phyloP scores from a whole-genome alignment of 495 filamentous ascomycete species.

The Astrothelium subdiscretum region DNA sequence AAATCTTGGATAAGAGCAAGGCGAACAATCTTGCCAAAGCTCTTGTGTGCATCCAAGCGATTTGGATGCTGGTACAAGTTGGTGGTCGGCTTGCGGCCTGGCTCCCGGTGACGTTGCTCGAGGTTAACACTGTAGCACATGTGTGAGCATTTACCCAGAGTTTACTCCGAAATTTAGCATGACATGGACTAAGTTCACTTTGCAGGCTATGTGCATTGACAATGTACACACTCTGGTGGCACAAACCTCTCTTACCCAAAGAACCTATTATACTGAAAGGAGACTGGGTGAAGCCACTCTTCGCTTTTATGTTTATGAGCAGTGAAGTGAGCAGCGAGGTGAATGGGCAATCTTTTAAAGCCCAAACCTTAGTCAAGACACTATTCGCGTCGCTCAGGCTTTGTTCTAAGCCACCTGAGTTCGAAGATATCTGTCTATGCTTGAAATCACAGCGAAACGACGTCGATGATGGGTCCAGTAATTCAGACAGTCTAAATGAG shows the following conservation, averaged over 20 bases:
- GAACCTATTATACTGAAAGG: neutral
- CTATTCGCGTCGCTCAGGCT: too few relatives aligned
- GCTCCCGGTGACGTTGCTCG: constrained; percentile 26
- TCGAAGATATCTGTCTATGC: too few relatives aligned
- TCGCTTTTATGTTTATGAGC: neutral
- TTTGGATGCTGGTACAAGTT: constrained; percentile 29
- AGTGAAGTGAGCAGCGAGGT: neutral
- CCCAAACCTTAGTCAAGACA: too few relatives aligned
- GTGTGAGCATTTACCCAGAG: too few relatives aligned
- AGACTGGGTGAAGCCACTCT: neutral
- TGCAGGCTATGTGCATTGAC: constrained; percentile 25
- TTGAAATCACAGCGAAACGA: too few relatives aligned
- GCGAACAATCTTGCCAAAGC: constrained; percentile 26
- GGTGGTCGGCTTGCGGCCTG: constrained; percentile 16
- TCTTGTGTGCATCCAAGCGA: constrained; percentile 27
- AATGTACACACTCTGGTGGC: constrained; percentile 30
- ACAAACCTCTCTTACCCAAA: constrained; percentile 26
- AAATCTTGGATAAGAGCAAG: constrained; percentile 26
- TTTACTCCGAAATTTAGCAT: too few relatives aligned
- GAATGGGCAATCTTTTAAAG: neutral
- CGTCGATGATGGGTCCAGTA: too few relatives aligned
- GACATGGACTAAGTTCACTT: too few relatives aligned
- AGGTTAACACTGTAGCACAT: constrained; percentile 28
- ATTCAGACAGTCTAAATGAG: too few relatives aligned
- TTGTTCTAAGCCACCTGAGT: too few relatives aligned